Conservation (phyloP, 1,284 basidiomycete genomes). For the Malassezia brasiliensis region DNA sequence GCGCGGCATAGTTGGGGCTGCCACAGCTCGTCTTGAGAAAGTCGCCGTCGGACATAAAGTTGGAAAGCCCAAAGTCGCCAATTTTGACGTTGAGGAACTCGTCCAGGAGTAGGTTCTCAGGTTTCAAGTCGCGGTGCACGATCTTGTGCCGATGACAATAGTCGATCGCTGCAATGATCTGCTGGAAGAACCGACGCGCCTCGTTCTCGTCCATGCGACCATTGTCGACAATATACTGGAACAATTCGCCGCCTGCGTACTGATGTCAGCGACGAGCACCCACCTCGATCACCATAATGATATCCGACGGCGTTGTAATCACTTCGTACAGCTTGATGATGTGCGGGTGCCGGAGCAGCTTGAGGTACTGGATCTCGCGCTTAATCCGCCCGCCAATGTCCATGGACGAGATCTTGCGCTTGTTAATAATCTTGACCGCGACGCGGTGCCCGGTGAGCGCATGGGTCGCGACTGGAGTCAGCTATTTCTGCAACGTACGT, state of each 20-base stretch:
- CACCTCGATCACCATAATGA: conserved; percentile 47
- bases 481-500: conserved; percentile 56
- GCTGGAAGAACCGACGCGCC: conserved; percentile 46
- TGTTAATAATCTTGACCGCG: conserved; percentile 95
- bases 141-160: conserved; percentile 48
- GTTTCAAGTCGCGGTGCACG: conserved; percentile 44
- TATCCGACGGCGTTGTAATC: conserved; percentile 44
- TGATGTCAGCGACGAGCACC: conserved; percentile 2
- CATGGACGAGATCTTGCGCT: conserved; percentile 80
- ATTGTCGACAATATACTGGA: conserved; percentile 47
- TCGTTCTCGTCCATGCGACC: conserved; percentile 43
- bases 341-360: conserved; percentile 44
- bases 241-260: conserved; percentile 46
- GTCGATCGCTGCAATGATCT: conserved; percentile 46
- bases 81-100: conserved; percentile 47
- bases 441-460: conserved; percentile 88
- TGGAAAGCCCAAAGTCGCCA: conserved; percentile 47
- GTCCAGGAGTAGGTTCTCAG: conserved; percentile 45
- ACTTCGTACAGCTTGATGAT: conserved; percentile 49
- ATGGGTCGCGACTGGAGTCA: conserved; percentile 70
- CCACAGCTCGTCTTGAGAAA: conserved; percentile 48
- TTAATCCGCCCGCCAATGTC: conserved; percentile 64
- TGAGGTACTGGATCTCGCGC: conserved; percentile 57
- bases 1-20: conserved; percentile 47
- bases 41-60: conserved; percentile 48